Percentiles rank a stretch among this genome's conserved stretches.
Evolutionary conservation across 179 eudicot species (phyloP).

Genomic region (Drosera spatulata): DNA sequence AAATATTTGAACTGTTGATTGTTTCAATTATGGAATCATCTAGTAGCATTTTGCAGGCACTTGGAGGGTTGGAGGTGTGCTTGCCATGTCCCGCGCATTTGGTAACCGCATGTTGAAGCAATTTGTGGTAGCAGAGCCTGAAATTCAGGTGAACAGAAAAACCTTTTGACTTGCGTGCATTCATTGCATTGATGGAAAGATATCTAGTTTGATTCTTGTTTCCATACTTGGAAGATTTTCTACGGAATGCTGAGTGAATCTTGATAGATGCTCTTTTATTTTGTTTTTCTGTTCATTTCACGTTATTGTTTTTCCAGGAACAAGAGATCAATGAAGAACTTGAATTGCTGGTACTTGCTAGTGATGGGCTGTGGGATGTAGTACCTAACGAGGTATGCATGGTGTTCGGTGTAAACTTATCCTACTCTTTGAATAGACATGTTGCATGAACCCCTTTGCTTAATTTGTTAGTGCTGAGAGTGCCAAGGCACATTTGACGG

Average conservation of each 20-base stretch:
- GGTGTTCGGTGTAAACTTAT: background rate
- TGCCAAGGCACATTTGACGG: too few species aligned
- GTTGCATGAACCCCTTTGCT: background rate
- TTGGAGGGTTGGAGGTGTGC: constrained; percentile 98
- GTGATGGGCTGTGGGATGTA: constrained; percentile 99
- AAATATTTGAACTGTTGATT: background rate
- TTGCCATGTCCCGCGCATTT: constrained; percentile 99
- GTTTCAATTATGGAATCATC: background rate
- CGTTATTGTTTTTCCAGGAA: constrained; percentile 28
- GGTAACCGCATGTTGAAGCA: constrained; percentile 99
- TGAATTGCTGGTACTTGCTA: constrained; percentile 89
- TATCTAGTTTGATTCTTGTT: too few species aligned
- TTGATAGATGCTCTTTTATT: background rate
- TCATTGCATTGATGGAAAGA: background rate
- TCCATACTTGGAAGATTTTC: too few species aligned
- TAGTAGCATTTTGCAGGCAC: constrained; percentile 49
- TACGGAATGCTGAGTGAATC: background rate
- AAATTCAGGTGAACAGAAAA: constrained; percentile 62
- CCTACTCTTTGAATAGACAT: background rate
- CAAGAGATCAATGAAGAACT: constrained; percentile 55
- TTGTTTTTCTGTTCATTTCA: background rate
- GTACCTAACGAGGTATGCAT: constrained; percentile 71
- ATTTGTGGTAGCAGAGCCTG: constrained; percentile 96
- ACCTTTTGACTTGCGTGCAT: background rate
- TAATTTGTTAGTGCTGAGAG: background rate